Evolutionary conservation across 2,329 filamentous ascomycete genomes (phyloP).

Genomic region (Cladophialophora immunda): DNA sequence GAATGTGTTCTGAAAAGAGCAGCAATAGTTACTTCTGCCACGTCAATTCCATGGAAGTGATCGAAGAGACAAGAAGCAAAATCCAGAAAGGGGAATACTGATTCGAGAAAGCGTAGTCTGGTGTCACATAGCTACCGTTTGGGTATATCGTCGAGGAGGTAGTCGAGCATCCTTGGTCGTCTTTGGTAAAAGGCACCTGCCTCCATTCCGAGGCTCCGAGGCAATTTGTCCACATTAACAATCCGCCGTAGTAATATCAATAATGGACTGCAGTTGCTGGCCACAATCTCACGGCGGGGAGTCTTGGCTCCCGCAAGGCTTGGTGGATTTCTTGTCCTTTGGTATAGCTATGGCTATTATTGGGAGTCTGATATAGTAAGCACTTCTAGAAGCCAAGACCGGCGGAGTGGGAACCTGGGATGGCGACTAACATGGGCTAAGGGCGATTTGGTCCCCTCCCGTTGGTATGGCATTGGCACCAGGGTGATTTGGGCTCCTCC

Average conservation of each 20-base stretch:
- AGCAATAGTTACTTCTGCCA: background rate
- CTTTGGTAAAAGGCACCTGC: background rate
- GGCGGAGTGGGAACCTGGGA: background rate
- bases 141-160: background rate
- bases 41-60: background rate
- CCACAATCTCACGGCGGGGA: background rate
- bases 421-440: background rate
- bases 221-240: background rate
- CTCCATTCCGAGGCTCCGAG: background rate
- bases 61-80: background rate
- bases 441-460: background rate
- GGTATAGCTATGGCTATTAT: background rate
- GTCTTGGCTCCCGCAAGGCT: slow-evolving; percentile 21
- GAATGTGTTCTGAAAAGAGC: background rate
- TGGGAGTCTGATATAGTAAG: slow-evolving; percentile 20
- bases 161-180: background rate
- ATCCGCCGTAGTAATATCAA: background rate
- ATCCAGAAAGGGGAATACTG: background rate
- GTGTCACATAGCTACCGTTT: background rate
- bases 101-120: background rate
- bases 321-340: background rate
- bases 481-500: background rate
- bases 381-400: slow-evolving; percentile 11
- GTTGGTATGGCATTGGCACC: background rate
- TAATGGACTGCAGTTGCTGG: background rate